phyloP scores from a whole-genome alignment of 2,329 filamentous ascomycete species.

The Pseudofabraea citricarpa region DNA sequence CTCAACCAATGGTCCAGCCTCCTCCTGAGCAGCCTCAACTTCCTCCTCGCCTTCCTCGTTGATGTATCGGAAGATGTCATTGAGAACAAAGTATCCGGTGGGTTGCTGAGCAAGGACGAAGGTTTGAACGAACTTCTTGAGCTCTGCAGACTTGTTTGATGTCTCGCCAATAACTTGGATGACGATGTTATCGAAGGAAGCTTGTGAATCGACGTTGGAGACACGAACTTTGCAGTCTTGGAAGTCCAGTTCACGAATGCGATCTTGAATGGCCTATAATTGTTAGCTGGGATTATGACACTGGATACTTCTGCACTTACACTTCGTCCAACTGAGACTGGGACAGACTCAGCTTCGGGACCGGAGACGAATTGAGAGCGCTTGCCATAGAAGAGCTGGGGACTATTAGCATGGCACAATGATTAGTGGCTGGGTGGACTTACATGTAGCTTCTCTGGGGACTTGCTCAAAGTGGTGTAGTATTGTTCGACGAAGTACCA shows the following conservation, averaged over 20 bases:
- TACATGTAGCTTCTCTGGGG: slow-evolving; percentile 85
- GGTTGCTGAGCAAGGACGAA: slow-evolving; percentile 96
- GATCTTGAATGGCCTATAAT: slow-evolving; percentile 79
- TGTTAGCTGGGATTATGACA: slow-evolving; percentile 13
- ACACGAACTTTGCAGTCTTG: slow-evolving; percentile 98
- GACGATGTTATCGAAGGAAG: slow-evolving; percentile 87
- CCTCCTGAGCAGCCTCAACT: slow-evolving; percentile 34
- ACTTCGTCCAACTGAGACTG: slow-evolving; percentile 81
- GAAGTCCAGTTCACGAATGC: slow-evolving; percentile 89
- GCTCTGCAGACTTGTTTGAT: slow-evolving; percentile 85
- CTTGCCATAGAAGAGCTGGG: slow-evolving; percentile 88
- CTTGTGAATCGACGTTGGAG: slow-evolving; percentile 95
- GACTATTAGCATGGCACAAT: slow-evolving; percentile 14
- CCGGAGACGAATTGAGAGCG: slow-evolving; percentile 93
- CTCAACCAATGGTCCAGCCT: slow-evolving; percentile 20
- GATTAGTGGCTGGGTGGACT: too few relatives aligned
- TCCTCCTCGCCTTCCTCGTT: slow-evolving; percentile 78
- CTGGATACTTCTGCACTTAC: too few relatives aligned
- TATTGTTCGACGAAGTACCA: slow-evolving; percentile 99
- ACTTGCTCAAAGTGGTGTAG: slow-evolving; percentile 95
- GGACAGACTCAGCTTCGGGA: slow-evolving; percentile 81
- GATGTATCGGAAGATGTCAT: slow-evolving; percentile 96
- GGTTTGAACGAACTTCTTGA: slow-evolving; percentile 96
- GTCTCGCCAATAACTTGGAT: slow-evolving; percentile 98
- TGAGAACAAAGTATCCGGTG: slow-evolving; percentile 96